Percentiles rank a stretch among this genome's conserved stretches.
phyloP scores from a whole-genome alignment of 176 grass and related monocot genomes.

The Guadua angustifolia region DNA sequence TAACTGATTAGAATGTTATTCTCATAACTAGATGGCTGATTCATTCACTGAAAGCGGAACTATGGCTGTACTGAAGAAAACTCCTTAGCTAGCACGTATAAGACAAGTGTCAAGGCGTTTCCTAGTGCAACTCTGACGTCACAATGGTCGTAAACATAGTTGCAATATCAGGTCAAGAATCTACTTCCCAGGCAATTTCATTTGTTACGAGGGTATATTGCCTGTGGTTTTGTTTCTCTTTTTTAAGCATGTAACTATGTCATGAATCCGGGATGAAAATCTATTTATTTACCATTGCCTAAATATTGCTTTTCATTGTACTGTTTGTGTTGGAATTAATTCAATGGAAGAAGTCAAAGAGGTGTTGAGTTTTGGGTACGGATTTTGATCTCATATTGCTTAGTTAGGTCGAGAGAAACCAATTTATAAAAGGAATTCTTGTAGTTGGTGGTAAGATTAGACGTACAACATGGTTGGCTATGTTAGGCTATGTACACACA shows the following conservation, averaged over 20 bases:
- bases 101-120: not conserved
- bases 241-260: not conserved
- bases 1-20: not conserved
- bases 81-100: constrained; percentile 1
- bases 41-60: not conserved
- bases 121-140: not conserved
- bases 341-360: too few relatives aligned
- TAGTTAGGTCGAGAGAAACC: too few relatives aligned
- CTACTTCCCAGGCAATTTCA: not conserved
- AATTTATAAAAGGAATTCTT: too few relatives aligned
- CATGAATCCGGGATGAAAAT: not conserved
- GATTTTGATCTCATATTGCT: too few relatives aligned
- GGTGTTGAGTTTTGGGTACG: too few relatives aligned
- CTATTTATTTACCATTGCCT: not conserved
- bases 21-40: not conserved
- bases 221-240: not conserved
- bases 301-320: not conserved
- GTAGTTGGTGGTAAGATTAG: too few relatives aligned
- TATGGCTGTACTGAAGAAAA: not conserved
- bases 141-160: not conserved
- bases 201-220: not conserved
- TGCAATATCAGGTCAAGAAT: not conserved
- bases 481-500: too few relatives aligned
- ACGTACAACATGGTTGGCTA: too few relatives aligned
- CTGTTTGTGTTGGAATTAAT: not conserved